Base-by-base conservation (phyloP, 495 filamentous ascomycete genomes). In the Penicillium nucicola region DNA sequence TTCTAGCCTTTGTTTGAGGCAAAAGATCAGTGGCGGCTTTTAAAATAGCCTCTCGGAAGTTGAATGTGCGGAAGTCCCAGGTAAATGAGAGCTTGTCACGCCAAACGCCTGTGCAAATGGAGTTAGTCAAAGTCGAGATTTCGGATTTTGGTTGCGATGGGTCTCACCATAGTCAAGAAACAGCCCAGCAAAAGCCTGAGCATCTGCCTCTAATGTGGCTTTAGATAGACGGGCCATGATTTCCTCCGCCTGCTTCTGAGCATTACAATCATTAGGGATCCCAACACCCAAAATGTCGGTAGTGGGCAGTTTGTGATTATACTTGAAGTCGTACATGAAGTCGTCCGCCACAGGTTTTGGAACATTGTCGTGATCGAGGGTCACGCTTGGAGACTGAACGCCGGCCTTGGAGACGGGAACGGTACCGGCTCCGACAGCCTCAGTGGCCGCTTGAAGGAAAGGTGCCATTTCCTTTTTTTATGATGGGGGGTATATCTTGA, bases 301-400 rank as follows among this genome's bases (percentile, higher is more conserved):
- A 17, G 59, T 59, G 14, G 59, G 59, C 12, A 62, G 59, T 40
- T n/a, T 30, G 38, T 56, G 52, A 45, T 77, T 77, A 37, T 55
- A 56, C 37, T 76, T 76, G 51, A 57, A 50, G 45, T 73, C 47
- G 54, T 65, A 52, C 59, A 58, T 62, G 42, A 56, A 50, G 37
- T 49, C 42, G 18, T 60, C 42, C 8, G 49, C 48, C 35, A 69
- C 49, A 8, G 37, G 33, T 22, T 50, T 50, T 36, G 13, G 28
- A 19, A 50, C 46, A 18, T 55, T 12, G 42, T 55, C 42, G 20
- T 55, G 53, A 10, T 55, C 18, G 10, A 55, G 18, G 9, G 28
- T 18, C 37, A 7, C 42, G 13, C 31, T 46, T 28, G 42, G 12
- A 22, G 42, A 46, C 17, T 40, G 36, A 17, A 47, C 9, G 5